Base-by-base conservation (phyloP, 257 asterid genomes). In the Leonotis leonurus region DNA sequence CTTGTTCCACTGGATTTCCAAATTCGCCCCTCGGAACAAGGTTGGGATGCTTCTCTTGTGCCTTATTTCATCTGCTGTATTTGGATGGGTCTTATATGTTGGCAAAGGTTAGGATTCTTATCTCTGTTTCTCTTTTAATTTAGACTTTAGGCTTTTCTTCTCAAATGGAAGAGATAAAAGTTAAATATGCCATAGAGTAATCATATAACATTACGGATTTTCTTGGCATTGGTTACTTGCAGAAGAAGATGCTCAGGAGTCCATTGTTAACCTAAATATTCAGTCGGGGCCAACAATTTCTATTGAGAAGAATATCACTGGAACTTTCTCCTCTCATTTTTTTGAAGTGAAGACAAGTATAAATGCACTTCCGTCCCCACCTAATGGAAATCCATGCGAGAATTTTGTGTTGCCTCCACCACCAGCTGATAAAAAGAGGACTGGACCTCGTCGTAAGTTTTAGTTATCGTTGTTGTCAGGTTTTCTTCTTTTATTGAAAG, bases 401-500 rank as follows among this genome's bases (percentile, higher is more conserved):
- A 62, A 71, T 77, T 88, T 90, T 69, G 67, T 83, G 9, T 55
- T 90, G 83, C 96, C 98, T 62, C 98, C 98, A 0, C 98, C 98
- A 29, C 96, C 96, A 39, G 82, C 94, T 27, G 98, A 90, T 49
- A 84, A 81, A 41, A 90, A 90, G 76, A 82, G 91, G 74, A 90
- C 80, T 0, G 98, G 96, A 73, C 96, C 96, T 13, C 96, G 96
- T 2, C 84, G 95, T 85, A 81, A 81, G 97, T 83, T 77, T 63
- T 20, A 13, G 36, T 39, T 40, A 25, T 51, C 49, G 16, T 65
- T 39, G 62, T 64, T 57, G 50, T 17, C n/a, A n/a, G n/a, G 45
- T 40, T 69, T 48, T 74, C 46, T 32, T 16, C 32, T 65, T 52
- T 37, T 54, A 30, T 49, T 32, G 13, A 32, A 16, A 62, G 22